A percentile compares a stretch with the other conserved stretches of the same genome.
These are phyloP conservation scores for Ceriops tagal DNA, from an alignment of 345 rosid genomes.

Conservation along the genomic window DNA sequence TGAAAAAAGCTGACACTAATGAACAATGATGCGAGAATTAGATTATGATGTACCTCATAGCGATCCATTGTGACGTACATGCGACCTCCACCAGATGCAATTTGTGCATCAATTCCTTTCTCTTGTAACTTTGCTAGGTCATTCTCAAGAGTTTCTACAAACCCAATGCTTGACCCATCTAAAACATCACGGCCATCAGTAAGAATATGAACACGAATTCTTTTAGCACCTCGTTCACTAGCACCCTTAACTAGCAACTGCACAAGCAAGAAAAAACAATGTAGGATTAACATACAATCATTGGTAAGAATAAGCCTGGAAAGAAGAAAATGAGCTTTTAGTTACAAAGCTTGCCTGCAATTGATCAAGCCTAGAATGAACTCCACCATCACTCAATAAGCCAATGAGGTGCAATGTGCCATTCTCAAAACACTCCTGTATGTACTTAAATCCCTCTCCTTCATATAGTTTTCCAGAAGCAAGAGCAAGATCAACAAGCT, in stretches of 20 bases:
- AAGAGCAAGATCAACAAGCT: conserved; percentile 89
- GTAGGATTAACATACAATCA: background rate
- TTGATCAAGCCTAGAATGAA: conserved; percentile 94
- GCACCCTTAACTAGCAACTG: conserved; percentile 87
- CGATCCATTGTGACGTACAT: conserved; percentile 97
- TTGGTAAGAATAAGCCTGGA: background rate
- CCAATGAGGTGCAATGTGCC: conserved; percentile 88
- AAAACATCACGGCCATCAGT: conserved; percentile 98
- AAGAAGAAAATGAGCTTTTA: background rate
- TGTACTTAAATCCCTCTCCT: conserved; percentile 81
- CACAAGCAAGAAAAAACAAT: conserved; percentile 5
- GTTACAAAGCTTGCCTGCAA: conserved; percentile 45
- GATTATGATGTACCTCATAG: conserved; percentile 56
- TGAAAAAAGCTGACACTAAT: no score
- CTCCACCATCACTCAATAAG: conserved; percentile 92
- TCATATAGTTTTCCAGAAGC: conserved; percentile 82
- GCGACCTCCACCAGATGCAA: conserved; percentile 99
- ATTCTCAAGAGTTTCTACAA: conserved; percentile 75
- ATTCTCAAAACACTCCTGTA: conserved; percentile 49
- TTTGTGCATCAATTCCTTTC: conserved; percentile 81
- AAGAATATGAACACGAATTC: conserved; percentile 83
- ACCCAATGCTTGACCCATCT: conserved; percentile 89
- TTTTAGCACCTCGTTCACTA: conserved; percentile 75
- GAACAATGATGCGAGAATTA: background rate
- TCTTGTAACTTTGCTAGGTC: conserved; percentile 53